Base-by-base conservation (phyloP, 2,329 filamentous ascomycete genomes). In the Dactylonectria estremocensis region DNA sequence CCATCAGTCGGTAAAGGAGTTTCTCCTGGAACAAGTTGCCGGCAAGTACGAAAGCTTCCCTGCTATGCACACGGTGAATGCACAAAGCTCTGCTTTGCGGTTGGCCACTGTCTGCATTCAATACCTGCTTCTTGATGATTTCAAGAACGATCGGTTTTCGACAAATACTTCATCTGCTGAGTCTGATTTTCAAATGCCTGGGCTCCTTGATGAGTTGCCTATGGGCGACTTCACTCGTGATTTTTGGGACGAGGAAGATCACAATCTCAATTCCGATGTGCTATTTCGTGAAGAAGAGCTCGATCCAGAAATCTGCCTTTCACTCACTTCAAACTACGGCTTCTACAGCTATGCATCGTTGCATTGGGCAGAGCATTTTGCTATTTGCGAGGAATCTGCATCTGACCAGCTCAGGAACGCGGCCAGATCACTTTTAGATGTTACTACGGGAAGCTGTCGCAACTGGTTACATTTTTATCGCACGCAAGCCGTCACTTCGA, bases 1-100 rank as follows among this genome's bases (percentile, higher is more conserved):
- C 24, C 80, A 82, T 69, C 77, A 80, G 54, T 79, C 79, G 16
- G 75, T 73, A 4, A 81, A 81, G 71, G 79, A 82, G 8, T 82
- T 78, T 64, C 68, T 81, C n/a, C 66, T 75, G 16, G 46, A 61
- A 9, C n/a, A 37, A 33, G 43, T 46, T 18, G 33, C 46, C 31
- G 20, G 20, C 14, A 20, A 22, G 37, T 22, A 65, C 22, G 31
- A 55, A 10, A 53, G 48, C 7, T 64, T 53, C 20, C 53, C 66
- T 45, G 64, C 45, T 5, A 65, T 68, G 49, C 50, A 5, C 22
- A 40, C 37, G 20, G 63, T 72, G 10, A 66, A 56, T 22, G 37
- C 14, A 24, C 60, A 70, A 52, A 63, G 64, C 10, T 60, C 66
- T 24, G 69, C 67, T 13, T 48, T 74, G 22, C 40, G 56, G 5